A percentile compares a stretch with the other conserved stretches of the same genome.
These are phyloP conservation scores for Thuidium tamariscinum DNA, from an alignment of 225 moss, liverwort and hornwort genomes.

Conservation along the genomic window DNA sequence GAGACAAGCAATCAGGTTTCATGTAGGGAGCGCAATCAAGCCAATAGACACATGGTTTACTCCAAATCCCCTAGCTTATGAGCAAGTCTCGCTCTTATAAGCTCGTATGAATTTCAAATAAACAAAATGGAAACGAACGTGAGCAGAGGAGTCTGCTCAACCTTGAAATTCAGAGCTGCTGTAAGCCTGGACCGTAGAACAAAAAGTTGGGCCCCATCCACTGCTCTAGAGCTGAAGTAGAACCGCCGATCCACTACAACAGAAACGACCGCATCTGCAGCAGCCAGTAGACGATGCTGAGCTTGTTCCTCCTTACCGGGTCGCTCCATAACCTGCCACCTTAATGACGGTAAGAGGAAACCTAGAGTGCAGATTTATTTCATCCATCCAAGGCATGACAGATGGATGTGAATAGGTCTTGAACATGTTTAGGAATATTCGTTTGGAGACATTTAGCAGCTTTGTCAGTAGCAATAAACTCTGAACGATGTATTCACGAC, in stretches of 20 bases:
- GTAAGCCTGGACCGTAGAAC: conserved; percentile 67
- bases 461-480: neutral
- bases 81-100: neutral
- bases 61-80: neutral
- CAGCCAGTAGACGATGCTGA: conserved; percentile 46
- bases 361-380: neutral
- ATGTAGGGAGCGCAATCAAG: neutral
- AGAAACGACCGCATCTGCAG: conserved; percentile 53
- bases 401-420: neutral
- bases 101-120: neutral
- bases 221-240: conserved; percentile 63
- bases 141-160: neutral
- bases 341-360: neutral
- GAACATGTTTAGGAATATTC: neutral
- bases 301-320: conserved; percentile 37
- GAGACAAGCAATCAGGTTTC: neutral
- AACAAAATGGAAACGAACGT: neutral
- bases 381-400: neutral
- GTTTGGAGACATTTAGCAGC: neutral
- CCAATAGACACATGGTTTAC: neutral
- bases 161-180: conserved; percentile 77
- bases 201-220: conserved; percentile 82
- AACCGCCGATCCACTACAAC: conserved; percentile 88
- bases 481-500: neutral
- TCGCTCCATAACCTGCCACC: conserved; percentile 32